A percentile compares a stretch with the other conserved stretches of the same genome.
These are phyloP conservation scores for Besnoitia besnoiti DNA, from an alignment of 169 alveolate species.

Conservation along the genomic window DNA sequence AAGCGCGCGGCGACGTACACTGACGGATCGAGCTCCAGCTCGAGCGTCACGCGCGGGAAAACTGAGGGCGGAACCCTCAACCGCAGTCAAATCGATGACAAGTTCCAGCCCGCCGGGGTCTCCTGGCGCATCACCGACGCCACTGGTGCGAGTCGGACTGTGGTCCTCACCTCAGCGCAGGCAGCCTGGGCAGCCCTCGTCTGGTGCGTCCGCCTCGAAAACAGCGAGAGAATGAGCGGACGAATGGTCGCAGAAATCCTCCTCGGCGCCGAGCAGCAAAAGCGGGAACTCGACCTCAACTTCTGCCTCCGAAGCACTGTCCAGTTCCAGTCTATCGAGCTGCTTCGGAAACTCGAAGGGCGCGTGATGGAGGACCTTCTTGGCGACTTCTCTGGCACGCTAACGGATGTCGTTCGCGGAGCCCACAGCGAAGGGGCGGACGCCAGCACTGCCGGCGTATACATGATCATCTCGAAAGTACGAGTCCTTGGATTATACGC, in stretches of 20 bases:
- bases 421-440: not conserved
- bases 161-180: constrained; percentile 38
- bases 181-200: constrained; percentile 52
- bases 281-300: constrained; percentile 4
- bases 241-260: constrained; percentile 17
- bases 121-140: constrained; percentile 26
- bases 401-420: not conserved
- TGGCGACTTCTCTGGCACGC: constrained; percentile 40
- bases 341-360: not conserved
- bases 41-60: not conserved
- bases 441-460: constrained; percentile 27
- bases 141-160: not conserved
- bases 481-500: constrained; percentile 47
- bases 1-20: constrained; percentile 15
- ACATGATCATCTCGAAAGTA: constrained; percentile 12
- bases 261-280: constrained; percentile 40
- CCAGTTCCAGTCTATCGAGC: constrained; percentile 9
- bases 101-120: not conserved
- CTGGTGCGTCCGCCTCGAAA: constrained; percentile 60
- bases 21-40: not conserved
- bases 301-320: not conserved
- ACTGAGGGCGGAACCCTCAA: not conserved
- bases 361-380: constrained; percentile 26
- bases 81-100: not conserved
- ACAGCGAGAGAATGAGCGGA: constrained; percentile 31